Evolutionary conservation across 805 yeast species (phyloP), one percentile per base, ranked within the genome.

Genomic region (Kluyveromyces starmeri): DNA sequence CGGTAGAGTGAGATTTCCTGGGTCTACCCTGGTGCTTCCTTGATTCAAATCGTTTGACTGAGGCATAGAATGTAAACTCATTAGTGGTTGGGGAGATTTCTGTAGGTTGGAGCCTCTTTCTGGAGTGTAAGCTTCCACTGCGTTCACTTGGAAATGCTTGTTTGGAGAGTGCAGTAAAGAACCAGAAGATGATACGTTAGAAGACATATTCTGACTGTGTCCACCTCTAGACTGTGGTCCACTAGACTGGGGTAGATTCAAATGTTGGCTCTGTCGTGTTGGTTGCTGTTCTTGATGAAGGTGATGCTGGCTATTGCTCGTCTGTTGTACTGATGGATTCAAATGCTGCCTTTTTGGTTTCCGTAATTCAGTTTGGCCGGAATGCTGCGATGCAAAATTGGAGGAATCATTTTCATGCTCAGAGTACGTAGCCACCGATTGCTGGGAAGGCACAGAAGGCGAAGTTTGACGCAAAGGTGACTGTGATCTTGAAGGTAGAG

Each of bases 91-190:
- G 15, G 36, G 26, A 24, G 43, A 24, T 16, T 43, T 37, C 10
- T 42, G 40, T 12, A 46, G 34, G 17, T 50, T 30, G 18, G 33
- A 30, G 10, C 78, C 78, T 24, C 82, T 53, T 41, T 74, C 82
- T 2, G 82, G 82, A 0, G 83, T 75, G 44, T 71, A 73, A 4
- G 80, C 78, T 45, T 75, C 82, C 43, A 72, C 53, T n/a, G 76
- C 71, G 20, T 67, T 64, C 2, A 66, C 61, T 32, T 66, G 64
- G 42, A 61, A 67, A 5, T 70, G 62, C 39, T 68, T 68, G 1
- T 61, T 53, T 10, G 71, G 70, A 4, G 61, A 56, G 27, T 53
- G 42, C 30, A 54, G 34, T 19, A 54, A 32, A 1, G 55, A 34
- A 17, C 48, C 25, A 11, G 33, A 16, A 2, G 33, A 30, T 11